Evolutionary conservation across 139 green algal species (phyloP).

Genomic region (Ettlia oleoabundans): DNA sequence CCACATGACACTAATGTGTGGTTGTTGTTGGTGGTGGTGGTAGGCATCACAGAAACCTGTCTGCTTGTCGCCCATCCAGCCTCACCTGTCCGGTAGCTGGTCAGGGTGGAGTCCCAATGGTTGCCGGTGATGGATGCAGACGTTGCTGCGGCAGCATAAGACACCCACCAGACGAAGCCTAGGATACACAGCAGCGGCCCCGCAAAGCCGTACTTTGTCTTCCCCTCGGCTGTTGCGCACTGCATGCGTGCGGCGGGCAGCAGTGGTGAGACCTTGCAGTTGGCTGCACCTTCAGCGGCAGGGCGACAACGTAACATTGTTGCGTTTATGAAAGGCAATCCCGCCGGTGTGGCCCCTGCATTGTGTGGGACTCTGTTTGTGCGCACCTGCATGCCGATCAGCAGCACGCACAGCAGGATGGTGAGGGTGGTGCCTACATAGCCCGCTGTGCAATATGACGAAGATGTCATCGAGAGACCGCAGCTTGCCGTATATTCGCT

Average conservation of each 20-base stretch:
- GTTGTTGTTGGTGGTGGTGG: too few relatives aligned
- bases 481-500: background rate
- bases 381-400: background rate
- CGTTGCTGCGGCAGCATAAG: background rate
- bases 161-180: conserved; percentile 22
- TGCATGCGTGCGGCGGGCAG: too few relatives aligned
- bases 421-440: background rate
- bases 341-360: too few relatives aligned
- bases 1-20: too few relatives aligned
- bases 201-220: background rate
- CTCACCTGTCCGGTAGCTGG: conserved; percentile 2
- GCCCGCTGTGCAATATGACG: background rate
- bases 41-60: too few relatives aligned
- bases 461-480: background rate
- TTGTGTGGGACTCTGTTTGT: too few relatives aligned
- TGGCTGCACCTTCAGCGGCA: too few relatives aligned
- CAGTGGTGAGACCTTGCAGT: too few relatives aligned
- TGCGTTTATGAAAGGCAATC: too few relatives aligned
- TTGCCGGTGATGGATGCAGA: background rate
- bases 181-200: conserved; percentile 9
- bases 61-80: too few relatives aligned
- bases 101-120: background rate
- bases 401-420: background rate
- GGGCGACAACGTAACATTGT: too few relatives aligned
- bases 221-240: background rate